These are phyloP conservation scores for Heterobasidion irregulare DNA, from an alignment of 1,284 basidiomycete genomes.

Conservation along the genomic window DNA sequence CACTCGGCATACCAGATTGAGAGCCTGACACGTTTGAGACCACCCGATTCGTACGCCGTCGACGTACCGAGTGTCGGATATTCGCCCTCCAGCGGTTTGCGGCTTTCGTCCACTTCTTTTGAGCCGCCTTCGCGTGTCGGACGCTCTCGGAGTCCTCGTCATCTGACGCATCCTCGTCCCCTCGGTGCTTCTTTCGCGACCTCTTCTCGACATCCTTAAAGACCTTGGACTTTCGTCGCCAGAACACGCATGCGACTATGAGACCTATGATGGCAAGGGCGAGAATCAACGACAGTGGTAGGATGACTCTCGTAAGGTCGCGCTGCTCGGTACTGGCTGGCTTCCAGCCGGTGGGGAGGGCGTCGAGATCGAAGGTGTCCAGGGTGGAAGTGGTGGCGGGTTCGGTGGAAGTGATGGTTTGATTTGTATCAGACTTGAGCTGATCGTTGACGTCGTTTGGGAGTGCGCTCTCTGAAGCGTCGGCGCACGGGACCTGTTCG, in stretches of 20 bases:
- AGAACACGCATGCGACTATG: conserved; percentile 48
- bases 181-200: conserved; percentile 22
- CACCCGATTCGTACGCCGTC: conserved; percentile 29
- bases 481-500: neutral
- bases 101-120: conserved; percentile 53
- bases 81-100: conserved; percentile 58
- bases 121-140: conserved; percentile 35
- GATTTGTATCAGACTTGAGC: neutral
- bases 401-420: neutral
- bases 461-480: neutral
- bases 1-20: neutral
- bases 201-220: conserved; percentile 27
- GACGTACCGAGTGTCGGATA: conserved; percentile 44
- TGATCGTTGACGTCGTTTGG: neutral
- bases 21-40: neutral
- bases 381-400: neutral
- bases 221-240: conserved; percentile 32
- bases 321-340: neutral
- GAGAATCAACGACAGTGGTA: conserved; percentile 51
- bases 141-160: conserved; percentile 26
- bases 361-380: conserved; percentile 19
- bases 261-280: conserved; percentile 46
- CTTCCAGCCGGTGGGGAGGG: conserved; percentile 53
- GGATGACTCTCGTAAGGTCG: conserved; percentile 35
- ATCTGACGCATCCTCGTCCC: conserved; percentile 20